phyloP scores from a whole-genome alignment of 164 flowering plant species.

The Vitis cinerea region DNA sequence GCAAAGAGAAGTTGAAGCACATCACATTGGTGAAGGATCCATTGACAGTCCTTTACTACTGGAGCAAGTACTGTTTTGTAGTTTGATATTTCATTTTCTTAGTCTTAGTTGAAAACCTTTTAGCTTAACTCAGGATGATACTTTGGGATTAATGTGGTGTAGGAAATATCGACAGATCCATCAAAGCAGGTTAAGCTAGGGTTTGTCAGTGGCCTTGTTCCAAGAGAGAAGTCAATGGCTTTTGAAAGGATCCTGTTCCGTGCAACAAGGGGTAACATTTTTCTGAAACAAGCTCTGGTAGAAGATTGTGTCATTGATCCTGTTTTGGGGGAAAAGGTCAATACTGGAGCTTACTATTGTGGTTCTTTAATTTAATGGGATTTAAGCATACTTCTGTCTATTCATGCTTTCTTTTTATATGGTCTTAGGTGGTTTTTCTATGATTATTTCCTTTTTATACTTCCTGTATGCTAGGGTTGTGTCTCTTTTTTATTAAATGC shows the following conservation, averaged over 20 bases:
- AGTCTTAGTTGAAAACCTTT: not conserved
- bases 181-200: slow-evolving; percentile 82
- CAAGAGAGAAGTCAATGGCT: slow-evolving; percentile 71
- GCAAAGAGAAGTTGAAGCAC: slow-evolving; percentile 57
- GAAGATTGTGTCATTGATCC: slow-evolving; percentile 75
- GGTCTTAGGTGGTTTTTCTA: no score
- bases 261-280: slow-evolving; percentile 91
- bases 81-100: slow-evolving; percentile 6
- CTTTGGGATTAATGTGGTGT: slow-evolving; percentile 7
- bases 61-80: slow-evolving; percentile 51
- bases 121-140: not conserved
- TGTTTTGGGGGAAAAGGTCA: slow-evolving; percentile 78
- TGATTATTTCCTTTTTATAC: no score
- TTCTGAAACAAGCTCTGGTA: slow-evolving; percentile 58
- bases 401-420: no score
- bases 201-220: slow-evolving; percentile 73
- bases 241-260: slow-evolving; percentile 91
- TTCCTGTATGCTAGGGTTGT: no score
- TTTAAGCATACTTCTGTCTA: no score
- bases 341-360: not conserved
- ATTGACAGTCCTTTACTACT: slow-evolving; percentile 64
- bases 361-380: not conserved
- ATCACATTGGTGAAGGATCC: slow-evolving; percentile 46
- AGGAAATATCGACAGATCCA: slow-evolving; percentile 65
- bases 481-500: no score